These are phyloP conservation scores for Metschnikowia proteae DNA, from an alignment of 805 yeast genomes.

Conservation along the genomic window DNA sequence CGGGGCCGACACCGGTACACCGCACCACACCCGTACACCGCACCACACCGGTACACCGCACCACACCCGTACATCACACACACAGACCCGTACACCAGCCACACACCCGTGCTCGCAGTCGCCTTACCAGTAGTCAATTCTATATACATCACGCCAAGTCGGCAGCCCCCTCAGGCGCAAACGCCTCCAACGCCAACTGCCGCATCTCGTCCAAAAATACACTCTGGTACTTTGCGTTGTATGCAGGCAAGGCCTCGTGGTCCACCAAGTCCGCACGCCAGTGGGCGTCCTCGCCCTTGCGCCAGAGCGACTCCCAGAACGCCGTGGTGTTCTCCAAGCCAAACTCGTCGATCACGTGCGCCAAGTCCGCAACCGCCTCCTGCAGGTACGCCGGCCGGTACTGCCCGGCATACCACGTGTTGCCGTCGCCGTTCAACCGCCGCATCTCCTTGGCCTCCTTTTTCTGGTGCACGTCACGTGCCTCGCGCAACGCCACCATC, in stretches of 20 bases:
- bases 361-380: slow-evolving; percentile 85
- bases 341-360: slow-evolving; percentile 63
- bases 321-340: slow-evolving; percentile 47
- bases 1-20: background rate
- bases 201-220: slow-evolving; percentile 61
- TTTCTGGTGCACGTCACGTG: slow-evolving; percentile 60
- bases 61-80: background rate
- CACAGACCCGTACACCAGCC: no score
- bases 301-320: slow-evolving; percentile 84
- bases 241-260: slow-evolving; percentile 58
- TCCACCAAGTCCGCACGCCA: slow-evolving; percentile 62
- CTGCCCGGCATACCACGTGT: slow-evolving; percentile 83
- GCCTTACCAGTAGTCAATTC: background rate
- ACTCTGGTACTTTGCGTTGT: slow-evolving; percentile 63
- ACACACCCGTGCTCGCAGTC: no score
- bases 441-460: slow-evolving; percentile 62
- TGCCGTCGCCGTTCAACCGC: slow-evolving; percentile 69
- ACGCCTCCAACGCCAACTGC: slow-evolving; percentile 34
- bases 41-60: no score
- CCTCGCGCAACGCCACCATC: slow-evolving; percentile 66
- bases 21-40: slow-evolving; percentile 1
- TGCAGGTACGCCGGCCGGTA: slow-evolving; percentile 87
- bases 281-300: slow-evolving; percentile 72
- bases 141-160: slow-evolving; percentile 1
- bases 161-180: slow-evolving; percentile 10